phyloP scores from a whole-genome alignment of 805 yeast species.

The Hanseniaspora clermontiae region DNA sequence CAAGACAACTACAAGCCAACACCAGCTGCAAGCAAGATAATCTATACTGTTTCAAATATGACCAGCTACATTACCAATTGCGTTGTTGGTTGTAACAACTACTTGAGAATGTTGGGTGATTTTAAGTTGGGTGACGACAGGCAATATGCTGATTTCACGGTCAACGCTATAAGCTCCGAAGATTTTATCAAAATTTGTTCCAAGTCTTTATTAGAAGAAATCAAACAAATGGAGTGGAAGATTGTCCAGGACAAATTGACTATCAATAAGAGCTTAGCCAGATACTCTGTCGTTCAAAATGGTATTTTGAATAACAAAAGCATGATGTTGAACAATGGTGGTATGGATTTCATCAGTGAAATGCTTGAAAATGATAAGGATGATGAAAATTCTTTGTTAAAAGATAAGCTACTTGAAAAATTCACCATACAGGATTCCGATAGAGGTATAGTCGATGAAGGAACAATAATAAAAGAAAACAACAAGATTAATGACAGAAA shows the following conservation, averaged over 20 bases:
- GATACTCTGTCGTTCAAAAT: slow-evolving; percentile 9
- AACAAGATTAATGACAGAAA: slow-evolving; percentile 20
- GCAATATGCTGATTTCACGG: slow-evolving; percentile 52
- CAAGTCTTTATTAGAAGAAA: slow-evolving; percentile 39
- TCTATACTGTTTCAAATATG: slow-evolving; percentile 49
- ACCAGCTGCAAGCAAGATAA: slow-evolving; percentile 53
- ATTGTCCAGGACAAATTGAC: slow-evolving; percentile 17
- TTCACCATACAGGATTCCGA: slow-evolving; percentile 11
- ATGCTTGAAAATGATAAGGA: slow-evolving; percentile 13
- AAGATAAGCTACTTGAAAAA: slow-evolving; percentile 22
- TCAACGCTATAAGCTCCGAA: slow-evolving; percentile 44
- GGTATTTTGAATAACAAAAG: slow-evolving; percentile 7
- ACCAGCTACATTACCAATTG: slow-evolving; percentile 41
- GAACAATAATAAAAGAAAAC: slow-evolving; percentile 14
- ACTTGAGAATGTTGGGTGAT: slow-evolving; percentile 51
- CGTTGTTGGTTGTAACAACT: slow-evolving; percentile 37
- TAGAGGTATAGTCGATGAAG: not conserved
- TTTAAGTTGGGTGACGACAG: slow-evolving; percentile 47
- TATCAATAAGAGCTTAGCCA: slow-evolving; percentile 16
- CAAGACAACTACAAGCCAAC: slow-evolving; percentile 25
- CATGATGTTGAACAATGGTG: slow-evolving; percentile 13
- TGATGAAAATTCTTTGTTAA: slow-evolving; percentile 26
- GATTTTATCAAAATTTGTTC: slow-evolving; percentile 52
- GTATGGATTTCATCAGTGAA: slow-evolving; percentile 17
- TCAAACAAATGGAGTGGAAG: slow-evolving; percentile 25